Percentiles rank a stretch among this genome's conserved stretches.
phyloP scores from a whole-genome alignment of 768 basidiomycete genomes.

The Suillus plorans region DNA sequence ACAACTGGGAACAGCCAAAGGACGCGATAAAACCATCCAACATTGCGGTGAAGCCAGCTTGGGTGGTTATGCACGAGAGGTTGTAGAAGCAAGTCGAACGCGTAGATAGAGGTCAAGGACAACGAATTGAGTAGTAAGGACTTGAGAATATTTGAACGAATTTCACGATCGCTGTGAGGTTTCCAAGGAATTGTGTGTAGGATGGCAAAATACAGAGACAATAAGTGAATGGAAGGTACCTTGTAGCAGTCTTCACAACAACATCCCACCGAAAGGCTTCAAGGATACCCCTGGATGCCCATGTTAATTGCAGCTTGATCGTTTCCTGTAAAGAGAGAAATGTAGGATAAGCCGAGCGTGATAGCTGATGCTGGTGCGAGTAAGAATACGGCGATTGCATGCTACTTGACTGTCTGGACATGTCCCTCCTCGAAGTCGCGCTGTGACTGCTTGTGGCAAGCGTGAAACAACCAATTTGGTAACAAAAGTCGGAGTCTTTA shows the following conservation, averaged over 20 bases:
- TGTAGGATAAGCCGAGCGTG: slow-evolving; percentile 61
- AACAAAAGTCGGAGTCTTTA: background rate
- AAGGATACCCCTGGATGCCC: slow-evolving; percentile 56
- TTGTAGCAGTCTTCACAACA: slow-evolving; percentile 55
- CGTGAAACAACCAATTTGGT: slow-evolving; percentile 1
- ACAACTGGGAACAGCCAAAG: slow-evolving; percentile 82
- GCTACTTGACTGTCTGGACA: slow-evolving; percentile 24
- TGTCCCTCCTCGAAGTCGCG: slow-evolving; percentile 10
- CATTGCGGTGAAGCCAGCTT: slow-evolving; percentile 68
- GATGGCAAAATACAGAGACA: slow-evolving; percentile 11
- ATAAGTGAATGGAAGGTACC: slow-evolving; percentile 40
- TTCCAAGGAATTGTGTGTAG: slow-evolving; percentile 7
- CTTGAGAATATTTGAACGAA: slow-evolving; percentile 73
- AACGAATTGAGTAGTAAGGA: slow-evolving; percentile 71
- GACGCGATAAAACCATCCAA: slow-evolving; percentile 74
- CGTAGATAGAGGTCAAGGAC: slow-evolving; percentile 70
- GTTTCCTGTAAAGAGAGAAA: slow-evolving; percentile 69
- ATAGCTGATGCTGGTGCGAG: slow-evolving; percentile 26
- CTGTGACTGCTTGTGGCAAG: background rate
- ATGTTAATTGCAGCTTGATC: slow-evolving; percentile 56
- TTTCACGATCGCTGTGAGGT: slow-evolving; percentile 64
- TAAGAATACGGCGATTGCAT: slow-evolving; percentile 26
- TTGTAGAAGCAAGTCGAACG: slow-evolving; percentile 70
- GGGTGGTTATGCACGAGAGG: slow-evolving; percentile 64
- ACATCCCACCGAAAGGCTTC: slow-evolving; percentile 77